These are phyloP conservation scores for Buddleja alternifolia DNA, from an alignment of 257 asterid species.

Conservation along the genomic window DNA sequence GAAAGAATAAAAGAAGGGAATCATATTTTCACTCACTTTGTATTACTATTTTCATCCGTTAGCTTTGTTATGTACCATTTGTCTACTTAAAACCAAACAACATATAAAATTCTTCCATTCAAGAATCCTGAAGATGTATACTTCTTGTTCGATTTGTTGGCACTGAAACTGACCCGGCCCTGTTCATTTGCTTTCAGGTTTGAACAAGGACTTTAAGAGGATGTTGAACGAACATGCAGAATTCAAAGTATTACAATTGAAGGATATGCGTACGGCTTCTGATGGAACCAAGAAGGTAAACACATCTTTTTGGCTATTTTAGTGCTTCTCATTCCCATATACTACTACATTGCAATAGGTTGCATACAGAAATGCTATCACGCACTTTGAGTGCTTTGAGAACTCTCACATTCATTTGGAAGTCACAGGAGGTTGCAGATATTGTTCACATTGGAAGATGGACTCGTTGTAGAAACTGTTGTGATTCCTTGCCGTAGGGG, in stretches of 20 bases:
- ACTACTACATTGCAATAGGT: slow-evolving; percentile 17
- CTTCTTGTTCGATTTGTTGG: slow-evolving; percentile 9
- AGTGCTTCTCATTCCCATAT: background rate
- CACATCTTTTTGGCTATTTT: slow-evolving; percentile 26
- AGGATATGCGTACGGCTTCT: slow-evolving; percentile 71
- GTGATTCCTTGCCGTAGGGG: slow-evolving; percentile 90
- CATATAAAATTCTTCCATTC: background rate
- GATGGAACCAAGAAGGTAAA: slow-evolving; percentile 98
- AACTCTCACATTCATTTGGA: slow-evolving; percentile 62
- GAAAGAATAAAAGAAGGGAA: background rate
- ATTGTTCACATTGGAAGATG: slow-evolving; percentile 82
- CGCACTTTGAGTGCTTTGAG: slow-evolving; percentile 32
- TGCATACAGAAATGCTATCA: slow-evolving; percentile 8
- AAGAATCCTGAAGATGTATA: slow-evolving; percentile 8
- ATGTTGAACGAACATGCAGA: slow-evolving; percentile 77
- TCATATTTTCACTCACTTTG: background rate
- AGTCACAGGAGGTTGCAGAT: slow-evolving; percentile 91
- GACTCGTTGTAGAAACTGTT: slow-evolving; percentile 86
- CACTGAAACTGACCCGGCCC: slow-evolving; percentile 15
- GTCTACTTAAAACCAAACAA: slow-evolving; percentile 13
- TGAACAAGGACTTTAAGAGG: slow-evolving; percentile 83
- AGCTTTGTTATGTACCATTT: background rate
- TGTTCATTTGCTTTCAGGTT: slow-evolving; percentile 51
- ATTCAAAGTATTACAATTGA: slow-evolving; percentile 61
- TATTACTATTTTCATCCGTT: background rate